Evolutionary conservation across 139 green algal genomes (phyloP), one percentile per base, ranked within the genome.

Genomic region (Chlamydomonas schloesseri): DNA sequence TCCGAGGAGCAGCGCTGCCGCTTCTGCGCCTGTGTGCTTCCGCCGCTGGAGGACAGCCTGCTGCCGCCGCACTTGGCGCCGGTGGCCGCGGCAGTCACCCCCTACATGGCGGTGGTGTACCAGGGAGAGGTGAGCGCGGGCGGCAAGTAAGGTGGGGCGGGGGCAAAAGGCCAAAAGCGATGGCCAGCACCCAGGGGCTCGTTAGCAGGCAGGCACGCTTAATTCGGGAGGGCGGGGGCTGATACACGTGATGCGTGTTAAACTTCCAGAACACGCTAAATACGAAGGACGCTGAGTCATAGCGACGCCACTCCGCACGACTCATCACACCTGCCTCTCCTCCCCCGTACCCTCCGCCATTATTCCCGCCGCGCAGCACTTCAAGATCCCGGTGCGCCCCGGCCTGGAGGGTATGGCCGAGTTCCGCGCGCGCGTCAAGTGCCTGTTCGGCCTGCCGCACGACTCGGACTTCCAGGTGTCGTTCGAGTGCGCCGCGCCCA

Each of bases 361-460:
- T n/a, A n/a, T n/a, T 50, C 58, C 34, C 58, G 6, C 37, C 21
- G 10, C 73, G 6, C 62, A 73, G 79, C 3, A 46, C 28, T 29
- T 70, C 84, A 88, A 88, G 73, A 69, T 88, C 33, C 73, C 83
- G 26, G 73, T 88, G 26, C 24, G 34, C 26, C 83, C 83, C n/a
- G 83, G 83, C 18, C 42, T 47, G 3, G 83, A 88, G 24, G 83
- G 83, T 31, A 50, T 83, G 62, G 83, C 83, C 29, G 73, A 83
- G 73, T 88, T 88, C 73, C 70, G 77, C 23, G 83, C 83, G 0
- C 62, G 73, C n/a, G 83, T 88, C 73, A 88, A 88, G 47, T 78
- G 73, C 47, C 50, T 88, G 26, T 83, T 84, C 37, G 77, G 77
- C 36, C 53, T 87, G 46, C 24, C 71, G 6, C n/a, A 81, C 55